Evolutionary conservation across 768 basidiomycete genomes (phyloP).

Genomic region (Hygrophorus pudorinus): DNA sequence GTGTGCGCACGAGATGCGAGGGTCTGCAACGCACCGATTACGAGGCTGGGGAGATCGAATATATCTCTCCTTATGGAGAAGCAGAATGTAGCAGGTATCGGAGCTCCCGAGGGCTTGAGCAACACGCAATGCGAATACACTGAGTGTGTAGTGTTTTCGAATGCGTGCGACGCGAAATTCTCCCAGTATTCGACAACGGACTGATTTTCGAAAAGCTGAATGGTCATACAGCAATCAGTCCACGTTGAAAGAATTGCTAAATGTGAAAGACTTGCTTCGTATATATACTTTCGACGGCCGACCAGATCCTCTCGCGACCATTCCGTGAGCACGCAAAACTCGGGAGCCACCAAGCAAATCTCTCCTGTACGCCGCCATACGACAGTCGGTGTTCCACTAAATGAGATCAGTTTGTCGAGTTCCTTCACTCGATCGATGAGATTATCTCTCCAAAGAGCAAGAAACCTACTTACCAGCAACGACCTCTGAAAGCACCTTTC

Average conservation of each 20-base stretch:
- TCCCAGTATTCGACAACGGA: slow-evolving; percentile 96
- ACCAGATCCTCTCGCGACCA: slow-evolving; percentile 81
- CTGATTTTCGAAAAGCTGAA: slow-evolving; percentile 86
- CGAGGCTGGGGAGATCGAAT: slow-evolving; percentile 82
- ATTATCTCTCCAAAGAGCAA: slow-evolving; percentile 6
- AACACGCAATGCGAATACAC: slow-evolving; percentile 90
- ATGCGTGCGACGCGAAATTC: slow-evolving; percentile 92
- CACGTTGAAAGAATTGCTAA: not conserved
- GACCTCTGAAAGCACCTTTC: slow-evolving; percentile 95
- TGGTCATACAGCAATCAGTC: slow-evolving; percentile 6
- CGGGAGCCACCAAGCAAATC: slow-evolving; percentile 92
- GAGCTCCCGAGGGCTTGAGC: slow-evolving; percentile 74
- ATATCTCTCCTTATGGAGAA: slow-evolving; percentile 92
- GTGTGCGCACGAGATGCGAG: not conserved
- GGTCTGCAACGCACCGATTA: slow-evolving; percentile 52
- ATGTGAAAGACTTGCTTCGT: slow-evolving; percentile 38
- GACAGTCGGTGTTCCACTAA: slow-evolving; percentile 93
- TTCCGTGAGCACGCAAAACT: slow-evolving; percentile 91
- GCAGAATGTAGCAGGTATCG: slow-evolving; percentile 88
- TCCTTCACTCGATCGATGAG: slow-evolving; percentile 42
- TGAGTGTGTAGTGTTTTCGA: slow-evolving; percentile 94
- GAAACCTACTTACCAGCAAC: slow-evolving; percentile 51
- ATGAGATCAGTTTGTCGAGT: slow-evolving; percentile 93
- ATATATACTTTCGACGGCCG: slow-evolving; percentile 50
- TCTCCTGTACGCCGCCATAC: slow-evolving; percentile 98